Base-by-base conservation (phyloP, 2,329 filamentous ascomycete species). In the Fusarium sp. region DNA sequence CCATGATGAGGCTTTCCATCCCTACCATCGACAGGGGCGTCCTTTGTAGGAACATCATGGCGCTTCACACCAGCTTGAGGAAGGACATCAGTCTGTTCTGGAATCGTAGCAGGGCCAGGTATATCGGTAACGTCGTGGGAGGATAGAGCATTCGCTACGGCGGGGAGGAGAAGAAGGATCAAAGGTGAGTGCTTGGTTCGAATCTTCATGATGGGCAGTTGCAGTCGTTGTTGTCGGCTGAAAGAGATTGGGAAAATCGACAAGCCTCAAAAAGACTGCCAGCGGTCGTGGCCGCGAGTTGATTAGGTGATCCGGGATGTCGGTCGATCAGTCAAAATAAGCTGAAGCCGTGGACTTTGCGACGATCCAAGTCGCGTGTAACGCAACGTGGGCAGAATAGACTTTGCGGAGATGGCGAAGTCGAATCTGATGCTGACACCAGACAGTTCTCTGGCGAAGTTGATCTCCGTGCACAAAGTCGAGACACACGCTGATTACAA, bases 1-100 rank as follows among this genome's bases (percentile, higher is more conserved):
- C 96, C 96, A 21, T 91, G 89, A 78, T 98, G 95, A 48, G 96
- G 96, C 82, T 94, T 96, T 49, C 96, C 96, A 82, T 98, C 96
- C 74, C 92, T 91, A 47, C 94, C 94, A 78, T 98, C 96, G 21
- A 98, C 91, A 0, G 95, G 95, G 59, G 92, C 93, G 82, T 96
- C 91, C 78, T 94, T 94, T 60, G 83, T 85, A 32, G 84, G 83
- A 12, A 82, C 62, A 30, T 78, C 76, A 54, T 77, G 76, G 55
- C 81, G 81, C 66, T 81, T 82, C 27, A 74, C 69, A 45, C 68
- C 68, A 46, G 76, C 73, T n/a, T 74, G 61, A 16, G 71, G 55
- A 13, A 76, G 63, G 12, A 68, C 51, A 21, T 77, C 76, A 50
- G 74, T 75, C 42, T 70, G 67, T 42, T 77, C 75, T 55, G 66